Evolutionary conservation across 345 rosid genomes (phyloP), one percentile per base, ranked within the genome.

Genomic region (Sisymbrium irio): DNA sequence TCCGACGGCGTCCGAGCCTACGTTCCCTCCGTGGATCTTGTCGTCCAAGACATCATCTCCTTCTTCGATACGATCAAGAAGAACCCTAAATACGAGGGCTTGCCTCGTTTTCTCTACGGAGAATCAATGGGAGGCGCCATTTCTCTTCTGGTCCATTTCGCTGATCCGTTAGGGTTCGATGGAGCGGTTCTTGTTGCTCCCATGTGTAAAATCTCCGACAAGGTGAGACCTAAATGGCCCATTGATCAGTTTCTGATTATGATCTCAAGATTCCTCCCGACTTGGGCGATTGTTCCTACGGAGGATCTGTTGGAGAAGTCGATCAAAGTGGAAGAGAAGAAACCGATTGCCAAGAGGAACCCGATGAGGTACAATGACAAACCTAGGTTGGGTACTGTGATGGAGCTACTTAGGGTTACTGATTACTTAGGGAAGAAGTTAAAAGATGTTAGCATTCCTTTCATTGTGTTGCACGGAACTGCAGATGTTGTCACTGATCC

Each of bases 61-160:
- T 94, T 69, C 88, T 84, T 91, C 68, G 58, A 78, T 45, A 73
- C 69, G 41, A 44, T 88, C 69, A 89, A 81, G 76, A 76, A 77
- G 46, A 78, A 84, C 22, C 83, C 90, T 0, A 9, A 54, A 0
- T 80, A 78, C n/a, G 13, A 46, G 9, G 79, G 77, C 50, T 68
- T 88, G 33, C 95, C 92, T 13, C 78, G 83, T 25, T 91, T 94
- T 65, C 80, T 89, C 7, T 87, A 78, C 15, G 94, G 96, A 2
- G 97, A 94, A 72, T 93, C 97, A 4, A 85, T 89, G 96, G 96
- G 97, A 14, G 97, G 88, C 4, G 98, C 95, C 2, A 82, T 87
- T 67, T 82, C 82, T 72, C 83, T 94, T 11, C 36, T 88, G 65
- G 72, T 81, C 30, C 94, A 89, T 75, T 80, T 93, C 20, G 80